Evolutionary conservation across 2,329 filamentous ascomycete species (phyloP), one percentile per base, ranked within the genome.

Genomic region (Paraphaeosphaeria sporulosa): DNA sequence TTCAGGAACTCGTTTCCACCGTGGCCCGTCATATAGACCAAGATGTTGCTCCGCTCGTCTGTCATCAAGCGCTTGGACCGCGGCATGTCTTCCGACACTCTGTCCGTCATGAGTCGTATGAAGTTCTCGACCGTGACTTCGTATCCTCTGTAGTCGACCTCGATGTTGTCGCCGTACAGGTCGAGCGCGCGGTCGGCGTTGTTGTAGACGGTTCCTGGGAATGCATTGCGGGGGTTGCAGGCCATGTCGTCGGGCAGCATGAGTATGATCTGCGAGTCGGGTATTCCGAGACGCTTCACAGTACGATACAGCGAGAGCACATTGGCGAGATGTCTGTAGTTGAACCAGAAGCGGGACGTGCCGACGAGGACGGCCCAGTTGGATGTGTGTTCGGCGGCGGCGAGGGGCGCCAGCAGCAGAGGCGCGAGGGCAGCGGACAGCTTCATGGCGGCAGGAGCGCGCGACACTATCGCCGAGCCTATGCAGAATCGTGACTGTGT

Each of bases 171-270:
- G 63, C 96, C 95, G 78, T 99, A 99, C 5, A 99, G 85, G 75
- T 99, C 95, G 51, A 99, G 90, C 9, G 93, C 93, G 66, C 95
- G 91, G 78, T 97, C 94, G 40, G 95, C 94, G 76, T 99, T 98
- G 81, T 95, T 97, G 85, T 98, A 99, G 32, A 99, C 95, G 55
- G 94, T 97, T 55, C 95, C 95, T 0, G 95, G 94, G 78, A 99
- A 99, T 52, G 94, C 93, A 78, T 99, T 99, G 72, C 95, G 93
- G 34, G 95, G 95, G 80, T 99, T 99, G 85, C 95, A 99, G 42
- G 95, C 95, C 93, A 99, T 98, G 82, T 99, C 95, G 78, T 99
- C 95, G 23, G 95, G 95, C n/a, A 99, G 88, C 94, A 99, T 98
- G 68, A 99, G 90, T 77, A 99, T 98, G 80, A 99, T 99, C 78